Percentiles rank a stretch among this genome's conserved stretches.
Conservation (phyloP, 2,329 filamentous ascomycete species). For the Sporothrix pseudoabietina region DNA sequence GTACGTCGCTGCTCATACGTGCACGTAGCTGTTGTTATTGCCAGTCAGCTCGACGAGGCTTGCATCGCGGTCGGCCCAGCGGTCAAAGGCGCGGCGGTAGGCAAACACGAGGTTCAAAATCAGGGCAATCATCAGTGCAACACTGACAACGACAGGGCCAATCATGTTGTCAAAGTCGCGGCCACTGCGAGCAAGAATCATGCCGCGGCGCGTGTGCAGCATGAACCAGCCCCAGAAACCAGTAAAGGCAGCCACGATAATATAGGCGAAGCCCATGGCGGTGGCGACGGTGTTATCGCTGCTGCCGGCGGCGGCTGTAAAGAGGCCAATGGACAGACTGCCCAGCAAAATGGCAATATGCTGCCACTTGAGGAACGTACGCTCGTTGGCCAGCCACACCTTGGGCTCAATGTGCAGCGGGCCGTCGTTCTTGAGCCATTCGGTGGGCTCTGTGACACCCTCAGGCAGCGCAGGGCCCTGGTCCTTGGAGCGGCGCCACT, state of each 20-base stretch:
- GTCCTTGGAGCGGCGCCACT: slow-evolving; percentile 54
- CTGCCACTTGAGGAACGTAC: slow-evolving; percentile 98
- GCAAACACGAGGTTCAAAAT: slow-evolving; percentile 88
- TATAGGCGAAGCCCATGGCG: slow-evolving; percentile 79
- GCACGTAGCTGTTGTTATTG: slow-evolving; percentile 24
- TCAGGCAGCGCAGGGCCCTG: slow-evolving; percentile 65
- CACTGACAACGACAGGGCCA: slow-evolving; percentile 80
- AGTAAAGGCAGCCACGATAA: slow-evolving; percentile 77
- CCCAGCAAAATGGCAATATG: slow-evolving; percentile 89
- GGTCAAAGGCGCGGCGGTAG: slow-evolving; percentile 35
- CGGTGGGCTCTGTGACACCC: slow-evolving; percentile 80
- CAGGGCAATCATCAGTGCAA: slow-evolving; percentile 75
- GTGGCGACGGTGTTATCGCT: slow-evolving; percentile 76
- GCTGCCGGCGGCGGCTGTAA: slow-evolving; percentile 69
- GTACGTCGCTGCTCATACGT: slow-evolving; percentile 9
- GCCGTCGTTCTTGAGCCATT: slow-evolving; percentile 93
- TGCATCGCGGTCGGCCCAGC: slow-evolving; percentile 32
- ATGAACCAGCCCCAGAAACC: slow-evolving; percentile 86
- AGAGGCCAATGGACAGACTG: slow-evolving; percentile 78
- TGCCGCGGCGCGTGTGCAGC: slow-evolving; percentile 70
- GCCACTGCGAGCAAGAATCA: slow-evolving; percentile 84
- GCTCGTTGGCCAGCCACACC: slow-evolving; percentile 97
- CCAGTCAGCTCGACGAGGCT: not conserved
- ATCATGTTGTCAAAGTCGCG: slow-evolving; percentile 90
- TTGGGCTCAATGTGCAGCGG: slow-evolving; percentile 94